Evolutionary conservation across 2,329 filamentous ascomycete genomes (phyloP).

Genomic region (Chaetomium globosum): DNA sequence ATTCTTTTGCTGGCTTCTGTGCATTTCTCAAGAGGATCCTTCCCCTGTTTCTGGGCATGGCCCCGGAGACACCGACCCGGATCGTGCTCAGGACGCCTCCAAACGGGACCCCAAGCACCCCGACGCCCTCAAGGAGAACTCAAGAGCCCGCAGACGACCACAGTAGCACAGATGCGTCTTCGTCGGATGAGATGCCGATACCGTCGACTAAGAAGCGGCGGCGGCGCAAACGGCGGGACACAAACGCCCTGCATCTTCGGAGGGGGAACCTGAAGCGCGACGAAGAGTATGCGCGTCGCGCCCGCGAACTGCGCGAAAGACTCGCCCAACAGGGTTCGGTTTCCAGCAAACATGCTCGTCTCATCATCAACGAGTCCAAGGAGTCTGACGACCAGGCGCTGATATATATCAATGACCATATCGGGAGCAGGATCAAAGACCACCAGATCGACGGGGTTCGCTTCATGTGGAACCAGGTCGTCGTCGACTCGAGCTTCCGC

Average conservation of each 20-base stretch:
- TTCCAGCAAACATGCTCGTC: slow-evolving; percentile 50
- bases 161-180: slow-evolving; percentile 18
- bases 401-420: slow-evolving; percentile 66
- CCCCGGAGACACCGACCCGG: slow-evolving; percentile 10
- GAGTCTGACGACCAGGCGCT: slow-evolving; percentile 57
- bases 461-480: slow-evolving; percentile 86
- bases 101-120: background rate
- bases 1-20: slow-evolving; percentile 32
- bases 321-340: slow-evolving; percentile 50
- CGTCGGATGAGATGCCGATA: slow-evolving; percentile 37
- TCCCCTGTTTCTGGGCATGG: slow-evolving; percentile 26
- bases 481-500: slow-evolving; percentile 58
- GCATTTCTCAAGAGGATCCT: slow-evolving; percentile 31
- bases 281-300: slow-evolving; percentile 57
- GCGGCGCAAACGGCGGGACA: slow-evolving; percentile 52
- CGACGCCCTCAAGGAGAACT: slow-evolving; percentile 9
- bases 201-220: slow-evolving; percentile 50
- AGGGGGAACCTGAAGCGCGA: slow-evolving; percentile 57
- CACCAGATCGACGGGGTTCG: slow-evolving; percentile 81
- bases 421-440: slow-evolving; percentile 68
- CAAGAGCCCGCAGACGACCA: slow-evolving; percentile 23
- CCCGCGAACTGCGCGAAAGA: slow-evolving; percentile 50
- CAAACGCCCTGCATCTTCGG: slow-evolving; percentile 56
- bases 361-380: slow-evolving; percentile 71
- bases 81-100: slow-evolving; percentile 14